Evolutionary conservation across 768 basidiomycete genomes (phyloP).

Genomic region (Peribolospora baueri): DNA sequence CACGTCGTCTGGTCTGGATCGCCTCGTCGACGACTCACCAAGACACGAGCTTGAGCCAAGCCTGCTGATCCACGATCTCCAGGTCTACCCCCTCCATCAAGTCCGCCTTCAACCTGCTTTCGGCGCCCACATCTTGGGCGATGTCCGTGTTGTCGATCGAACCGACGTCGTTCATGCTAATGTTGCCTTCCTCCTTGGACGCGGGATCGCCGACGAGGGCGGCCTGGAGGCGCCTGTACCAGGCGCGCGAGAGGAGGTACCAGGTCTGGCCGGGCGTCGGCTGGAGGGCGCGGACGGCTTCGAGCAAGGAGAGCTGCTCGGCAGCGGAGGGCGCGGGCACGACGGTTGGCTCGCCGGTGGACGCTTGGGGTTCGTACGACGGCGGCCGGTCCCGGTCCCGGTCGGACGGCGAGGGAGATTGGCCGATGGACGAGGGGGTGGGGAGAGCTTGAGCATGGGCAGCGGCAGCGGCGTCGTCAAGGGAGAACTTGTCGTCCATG

Average conservation of each 20-base stretch:
- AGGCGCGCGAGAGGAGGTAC: slow-evolving; percentile 45
- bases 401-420: too few species aligned
- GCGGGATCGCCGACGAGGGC: slow-evolving; percentile 33
- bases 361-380: too few species aligned
- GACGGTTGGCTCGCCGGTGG: too few species aligned
- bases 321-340: too few species aligned
- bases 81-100: slow-evolving; percentile 42
- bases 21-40: slow-evolving; percentile 32
- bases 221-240: slow-evolving; percentile 53
- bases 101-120: slow-evolving; percentile 20
- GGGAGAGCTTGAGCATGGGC: too few species aligned
- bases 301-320: too few species aligned
- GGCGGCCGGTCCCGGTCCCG: too few species aligned
- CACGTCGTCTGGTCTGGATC: neutral
- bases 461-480: too few species aligned
- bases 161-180: slow-evolving; percentile 19
- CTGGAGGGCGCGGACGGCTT: slow-evolving; percentile 9
- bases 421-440: too few species aligned
- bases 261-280: slow-evolving; percentile 48
- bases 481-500: too few species aligned
- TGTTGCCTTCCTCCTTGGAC: slow-evolving; percentile 24
- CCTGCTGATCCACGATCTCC: slow-evolving; percentile 45
- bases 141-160: slow-evolving; percentile 52
- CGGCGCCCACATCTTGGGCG: slow-evolving; percentile 29
- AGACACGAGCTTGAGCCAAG: slow-evolving; percentile 39